These are phyloP conservation scores for Hypomyces rosellus DNA, from an alignment of 2,329 filamentous ascomycete species.

Conservation along the genomic window DNA sequence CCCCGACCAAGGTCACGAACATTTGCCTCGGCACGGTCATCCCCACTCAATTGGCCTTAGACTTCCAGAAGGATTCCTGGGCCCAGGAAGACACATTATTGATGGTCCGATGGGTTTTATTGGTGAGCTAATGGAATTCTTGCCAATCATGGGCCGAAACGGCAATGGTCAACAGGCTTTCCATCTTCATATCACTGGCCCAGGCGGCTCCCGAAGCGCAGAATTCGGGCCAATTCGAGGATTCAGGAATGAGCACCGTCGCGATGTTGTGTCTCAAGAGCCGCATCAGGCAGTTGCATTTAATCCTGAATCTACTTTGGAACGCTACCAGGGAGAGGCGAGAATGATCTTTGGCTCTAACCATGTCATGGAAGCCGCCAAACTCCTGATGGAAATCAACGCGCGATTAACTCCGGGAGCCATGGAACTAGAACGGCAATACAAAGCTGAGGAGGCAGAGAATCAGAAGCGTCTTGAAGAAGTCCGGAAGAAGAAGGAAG, in stretches of 20 bases:
- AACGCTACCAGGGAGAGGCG: constrained; percentile 85
- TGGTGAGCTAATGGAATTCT: constrained; percentile 49
- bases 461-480: constrained; percentile 46
- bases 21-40: constrained; percentile 41
- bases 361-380: constrained; percentile 59
- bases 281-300: constrained; percentile 74
- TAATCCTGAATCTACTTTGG: constrained; percentile 60
- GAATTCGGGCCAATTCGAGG: constrained; percentile 41
- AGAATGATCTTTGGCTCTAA: constrained; percentile 72
- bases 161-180: constrained; percentile 46
- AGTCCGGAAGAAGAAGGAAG: constrained; percentile 55
- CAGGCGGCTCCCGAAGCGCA: constrained; percentile 38
- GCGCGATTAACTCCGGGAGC: constrained; percentile 75
- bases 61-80: constrained; percentile 41
- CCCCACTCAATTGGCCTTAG: constrained; percentile 50
- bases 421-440: constrained; percentile 70
- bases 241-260: constrained; percentile 41
- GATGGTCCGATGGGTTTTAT: constrained; percentile 50
- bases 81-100: constrained; percentile 29
- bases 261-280: constrained; percentile 46
- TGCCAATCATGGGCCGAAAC: constrained; percentile 41
- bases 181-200: constrained; percentile 53
- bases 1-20: constrained; percentile 37
- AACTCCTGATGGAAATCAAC: constrained; percentile 62
- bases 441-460: constrained; percentile 53